Percentiles rank a stretch among this genome's conserved stretches.
Evolutionary conservation across 163 green algal species (phyloP).

Genomic region (Chlorella variabilis): DNA sequence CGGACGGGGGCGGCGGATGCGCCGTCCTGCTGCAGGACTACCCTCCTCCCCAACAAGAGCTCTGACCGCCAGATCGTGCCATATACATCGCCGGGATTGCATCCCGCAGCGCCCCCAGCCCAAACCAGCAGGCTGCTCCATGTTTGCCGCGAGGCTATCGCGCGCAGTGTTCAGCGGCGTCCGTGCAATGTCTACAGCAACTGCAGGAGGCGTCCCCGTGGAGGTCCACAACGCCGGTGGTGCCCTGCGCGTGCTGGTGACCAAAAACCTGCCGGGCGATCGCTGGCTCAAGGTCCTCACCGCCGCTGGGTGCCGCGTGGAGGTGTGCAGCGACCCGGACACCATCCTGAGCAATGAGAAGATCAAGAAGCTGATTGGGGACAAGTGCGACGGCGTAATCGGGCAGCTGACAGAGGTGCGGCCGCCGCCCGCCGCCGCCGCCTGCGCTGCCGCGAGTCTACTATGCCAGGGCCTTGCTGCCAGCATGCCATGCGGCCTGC

Average conservation of each 20-base stretch:
- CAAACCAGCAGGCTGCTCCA: no score
- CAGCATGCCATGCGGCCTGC: no score
- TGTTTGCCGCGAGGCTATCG: background rate
- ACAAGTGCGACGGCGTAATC: constrained; percentile 94
- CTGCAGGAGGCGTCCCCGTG: constrained; percentile 39
- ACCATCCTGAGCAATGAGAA: constrained; percentile 90
- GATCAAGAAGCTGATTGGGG: constrained; percentile 91
- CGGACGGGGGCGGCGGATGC: no score
- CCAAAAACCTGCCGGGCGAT: constrained; percentile 92
- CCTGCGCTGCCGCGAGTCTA: background rate
- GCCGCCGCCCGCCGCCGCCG: background rate
- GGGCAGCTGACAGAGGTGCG: constrained; percentile 94
- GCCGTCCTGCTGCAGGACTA: no score
- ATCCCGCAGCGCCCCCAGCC: no score
- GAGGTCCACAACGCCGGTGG: constrained; percentile 86
- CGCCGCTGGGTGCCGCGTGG: constrained; percentile 73
- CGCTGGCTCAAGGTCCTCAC: constrained; percentile 92
- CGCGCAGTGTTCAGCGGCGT: background rate
- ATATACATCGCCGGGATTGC: no score
- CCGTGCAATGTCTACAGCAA: constrained; percentile 27
- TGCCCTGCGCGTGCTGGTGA: constrained; percentile 91
- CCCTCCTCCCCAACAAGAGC: no score
- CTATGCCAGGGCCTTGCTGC: background rate
- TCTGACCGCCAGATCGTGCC: no score
- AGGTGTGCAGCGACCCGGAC: constrained; percentile 79